A percentile compares a stretch with the other conserved stretches of the same genome.
Conservation (phyloP, 768 basidiomycete species). For the Fibroporia radiculosa region DNA sequence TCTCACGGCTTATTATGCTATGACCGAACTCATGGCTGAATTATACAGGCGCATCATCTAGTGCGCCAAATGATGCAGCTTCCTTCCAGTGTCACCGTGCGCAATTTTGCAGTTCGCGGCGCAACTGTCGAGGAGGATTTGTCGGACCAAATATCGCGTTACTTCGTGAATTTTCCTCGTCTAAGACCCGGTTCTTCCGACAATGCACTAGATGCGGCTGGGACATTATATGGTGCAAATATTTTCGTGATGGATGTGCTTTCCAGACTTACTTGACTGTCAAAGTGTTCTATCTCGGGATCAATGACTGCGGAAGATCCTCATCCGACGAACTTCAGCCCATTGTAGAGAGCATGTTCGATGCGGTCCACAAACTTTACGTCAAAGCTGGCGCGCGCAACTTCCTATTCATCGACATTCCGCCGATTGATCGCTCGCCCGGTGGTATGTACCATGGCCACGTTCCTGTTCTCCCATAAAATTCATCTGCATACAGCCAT, state of each 20-base stretch:
- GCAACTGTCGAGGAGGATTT: slow-evolving; percentile 21
- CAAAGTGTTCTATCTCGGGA: slow-evolving; percentile 28
- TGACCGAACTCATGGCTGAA: background rate
- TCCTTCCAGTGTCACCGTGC: background rate
- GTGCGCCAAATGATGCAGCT: background rate
- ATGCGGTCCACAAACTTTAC: slow-evolving; percentile 24
- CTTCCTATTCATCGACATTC: slow-evolving; percentile 31
- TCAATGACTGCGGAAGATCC: slow-evolving; percentile 32
- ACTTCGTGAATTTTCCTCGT: slow-evolving; percentile 8
- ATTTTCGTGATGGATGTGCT: background rate
- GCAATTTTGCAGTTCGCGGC: slow-evolving; percentile 17
- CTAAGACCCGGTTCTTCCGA: background rate
- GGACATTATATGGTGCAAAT: slow-evolving; percentile 3
- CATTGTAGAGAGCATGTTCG: slow-evolving; percentile 21
- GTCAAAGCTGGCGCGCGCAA: slow-evolving; percentile 26
- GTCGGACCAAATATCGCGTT: slow-evolving; percentile 8
- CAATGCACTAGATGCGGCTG: slow-evolving; percentile 4
- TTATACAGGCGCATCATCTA: slow-evolving; percentile 1
- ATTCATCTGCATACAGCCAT: background rate
- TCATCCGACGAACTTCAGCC: slow-evolving; percentile 22
- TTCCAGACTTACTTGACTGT: background rate
- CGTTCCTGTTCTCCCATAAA: background rate
- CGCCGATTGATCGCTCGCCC: slow-evolving; percentile 31
- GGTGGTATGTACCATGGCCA: background rate
- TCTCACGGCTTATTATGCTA: background rate